Evolutionary conservation across 2,329 filamentous ascomycete species (phyloP).

Genomic region (Calonectria multiphialidica): DNA sequence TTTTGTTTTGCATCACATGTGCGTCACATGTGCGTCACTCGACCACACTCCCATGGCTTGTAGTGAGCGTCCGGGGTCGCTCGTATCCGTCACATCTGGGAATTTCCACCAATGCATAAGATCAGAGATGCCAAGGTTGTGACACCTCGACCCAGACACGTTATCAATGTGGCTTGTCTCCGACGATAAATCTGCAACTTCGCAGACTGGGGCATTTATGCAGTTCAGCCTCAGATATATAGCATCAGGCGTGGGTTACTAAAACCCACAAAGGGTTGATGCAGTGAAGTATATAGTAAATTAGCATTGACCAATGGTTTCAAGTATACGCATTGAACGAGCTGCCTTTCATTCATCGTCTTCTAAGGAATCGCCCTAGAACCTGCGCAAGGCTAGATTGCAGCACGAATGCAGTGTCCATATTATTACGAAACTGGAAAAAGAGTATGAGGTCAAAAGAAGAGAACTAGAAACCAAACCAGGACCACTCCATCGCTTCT

Average conservation of each 20-base stretch:
- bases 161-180: neutral
- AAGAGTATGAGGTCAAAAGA: neutral
- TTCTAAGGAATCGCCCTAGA: too few relatives aligned
- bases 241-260: too few relatives aligned
- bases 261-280: neutral
- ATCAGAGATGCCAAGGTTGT: too few relatives aligned
- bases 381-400: neutral
- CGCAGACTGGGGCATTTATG: neutral
- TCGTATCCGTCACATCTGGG: too few relatives aligned
- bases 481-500: constrained; percentile 3
- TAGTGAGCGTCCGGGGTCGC: too few relatives aligned
- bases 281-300: neutral
- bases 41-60: too few relatives aligned
- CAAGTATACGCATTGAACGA: neutral
- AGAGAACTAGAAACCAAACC: neutral
- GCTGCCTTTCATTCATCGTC: neutral
- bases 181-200: neutral
- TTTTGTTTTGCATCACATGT: too few relatives aligned
- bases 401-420: neutral
- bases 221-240: neutral
- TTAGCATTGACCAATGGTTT: neutral
- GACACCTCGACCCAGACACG: too few relatives aligned
- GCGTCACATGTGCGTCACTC: too few relatives aligned
- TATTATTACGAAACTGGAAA: neutral
- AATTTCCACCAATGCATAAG: too few relatives aligned